A percentile compares a stretch with the other conserved stretches of the same genome.
phyloP scores from a whole-genome alignment of 2,329 filamentous ascomycete species.

The Phialemoniopsis sp. region DNA sequence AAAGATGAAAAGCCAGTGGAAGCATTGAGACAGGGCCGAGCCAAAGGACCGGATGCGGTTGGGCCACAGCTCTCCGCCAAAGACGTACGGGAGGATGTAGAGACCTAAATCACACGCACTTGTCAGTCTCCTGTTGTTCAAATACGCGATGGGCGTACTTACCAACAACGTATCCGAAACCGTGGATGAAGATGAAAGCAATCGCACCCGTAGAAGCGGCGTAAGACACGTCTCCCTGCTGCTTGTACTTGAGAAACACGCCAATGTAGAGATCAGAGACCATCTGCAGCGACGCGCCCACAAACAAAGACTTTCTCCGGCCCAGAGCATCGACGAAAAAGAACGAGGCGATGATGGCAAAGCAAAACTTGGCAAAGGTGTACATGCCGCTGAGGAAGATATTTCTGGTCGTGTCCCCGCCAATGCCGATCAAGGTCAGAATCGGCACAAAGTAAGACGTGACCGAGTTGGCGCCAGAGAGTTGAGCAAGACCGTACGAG shows the following conservation, averaged over 20 bases:
- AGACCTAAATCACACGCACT: no score
- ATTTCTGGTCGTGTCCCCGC: slow-evolving; percentile 18
- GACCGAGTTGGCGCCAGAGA: slow-evolving; percentile 38
- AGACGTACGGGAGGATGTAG: slow-evolving; percentile 36
- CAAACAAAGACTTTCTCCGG: slow-evolving; percentile 23
- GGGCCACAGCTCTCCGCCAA: slow-evolving; percentile 38
- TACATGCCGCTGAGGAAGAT: slow-evolving; percentile 38
- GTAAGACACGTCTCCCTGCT: slow-evolving; percentile 17
- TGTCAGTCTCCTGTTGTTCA: no score
- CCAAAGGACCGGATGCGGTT: slow-evolving; percentile 39
- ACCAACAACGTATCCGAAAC: slow-evolving; percentile 35
- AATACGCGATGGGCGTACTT: no score
- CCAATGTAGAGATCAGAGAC: slow-evolving; percentile 34
- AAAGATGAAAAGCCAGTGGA: slow-evolving; percentile 36
- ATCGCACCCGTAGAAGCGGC: slow-evolving; percentile 35
- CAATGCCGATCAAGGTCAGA: slow-evolving; percentile 27
- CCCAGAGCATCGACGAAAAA: slow-evolving; percentile 40
- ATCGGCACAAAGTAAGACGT: slow-evolving; percentile 38
- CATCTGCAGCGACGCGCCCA: slow-evolving; percentile 29
- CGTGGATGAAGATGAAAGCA: slow-evolving; percentile 38
- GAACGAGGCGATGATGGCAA: slow-evolving; percentile 32
- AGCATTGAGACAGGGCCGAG: slow-evolving; percentile 28
- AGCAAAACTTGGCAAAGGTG: slow-evolving; percentile 35
- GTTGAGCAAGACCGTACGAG: slow-evolving; percentile 32
- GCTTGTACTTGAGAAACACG: slow-evolving; percentile 29